Evolutionary conservation across 352 stramenopile species (phyloP).

Genomic region (Phytophthora chlamydospora): DNA sequence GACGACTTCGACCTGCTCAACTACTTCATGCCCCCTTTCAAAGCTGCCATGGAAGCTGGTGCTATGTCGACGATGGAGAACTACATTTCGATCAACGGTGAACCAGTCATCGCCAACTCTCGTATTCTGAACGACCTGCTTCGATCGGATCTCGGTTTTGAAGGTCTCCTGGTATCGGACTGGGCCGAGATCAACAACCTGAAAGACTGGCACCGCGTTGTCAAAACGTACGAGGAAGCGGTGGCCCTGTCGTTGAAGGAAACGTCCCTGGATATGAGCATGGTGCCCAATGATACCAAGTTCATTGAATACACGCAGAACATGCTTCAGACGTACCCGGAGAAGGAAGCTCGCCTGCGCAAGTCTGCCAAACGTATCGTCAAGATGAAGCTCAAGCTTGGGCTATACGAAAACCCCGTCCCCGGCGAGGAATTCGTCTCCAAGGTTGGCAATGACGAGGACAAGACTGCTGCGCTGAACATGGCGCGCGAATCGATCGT

Average conservation of each 20-base stretch:
- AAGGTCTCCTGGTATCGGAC: slow-evolving; percentile 90
- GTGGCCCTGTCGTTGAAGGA: slow-evolving; percentile 66
- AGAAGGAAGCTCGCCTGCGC: slow-evolving; percentile 46
- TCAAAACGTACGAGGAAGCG: slow-evolving; percentile 47
- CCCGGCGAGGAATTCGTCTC: slow-evolving; percentile 44
- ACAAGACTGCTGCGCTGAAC: slow-evolving; percentile 55
- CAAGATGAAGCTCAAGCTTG: slow-evolving; percentile 68
- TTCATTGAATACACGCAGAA: slow-evolving; percentile 54
- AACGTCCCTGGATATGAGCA: slow-evolving; percentile 91
- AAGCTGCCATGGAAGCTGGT: slow-evolving; percentile 73
- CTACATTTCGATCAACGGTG: slow-evolving; percentile 92
- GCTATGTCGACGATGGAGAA: slow-evolving; percentile 91
- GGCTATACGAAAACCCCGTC: slow-evolving; percentile 67
- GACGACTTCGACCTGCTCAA: slow-evolving; percentile 78
- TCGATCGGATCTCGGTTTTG: slow-evolving; percentile 78
- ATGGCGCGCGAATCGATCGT: slow-evolving; percentile 80
- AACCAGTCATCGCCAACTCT: slow-evolving; percentile 83
- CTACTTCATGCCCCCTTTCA: slow-evolving; percentile 82
- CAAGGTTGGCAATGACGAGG: slow-evolving; percentile 47
- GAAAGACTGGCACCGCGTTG: slow-evolving; percentile 57
- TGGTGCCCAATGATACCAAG: slow-evolving; percentile 62
- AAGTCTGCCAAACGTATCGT: slow-evolving; percentile 64
- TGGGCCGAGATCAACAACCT: slow-evolving; percentile 93
- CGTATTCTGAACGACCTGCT: slow-evolving; percentile 81
- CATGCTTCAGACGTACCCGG: slow-evolving; percentile 42